Conservation (phyloP, 2,329 filamentous ascomycete species). For the Cytospora paraplurivora region DNA sequence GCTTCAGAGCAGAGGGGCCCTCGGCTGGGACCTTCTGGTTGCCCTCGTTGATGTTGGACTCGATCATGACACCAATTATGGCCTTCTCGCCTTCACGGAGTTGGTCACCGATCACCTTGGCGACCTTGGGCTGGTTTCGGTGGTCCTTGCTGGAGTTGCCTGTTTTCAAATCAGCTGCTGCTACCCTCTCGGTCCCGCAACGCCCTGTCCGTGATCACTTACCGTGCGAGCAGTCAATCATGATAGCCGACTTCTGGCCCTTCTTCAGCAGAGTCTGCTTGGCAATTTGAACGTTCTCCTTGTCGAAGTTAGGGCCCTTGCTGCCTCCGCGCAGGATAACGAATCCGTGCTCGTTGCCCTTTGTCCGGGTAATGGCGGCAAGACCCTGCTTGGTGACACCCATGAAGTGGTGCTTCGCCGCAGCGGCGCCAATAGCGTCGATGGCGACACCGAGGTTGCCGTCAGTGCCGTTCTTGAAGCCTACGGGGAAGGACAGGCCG, state of each 20-base stretch:
- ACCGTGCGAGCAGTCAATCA: constrained; percentile 99
- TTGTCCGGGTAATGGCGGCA: constrained; percentile 90
- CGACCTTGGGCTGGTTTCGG: constrained; percentile 94
- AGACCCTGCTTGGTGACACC: constrained; percentile 97
- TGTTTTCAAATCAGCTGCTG: constrained; percentile 38
- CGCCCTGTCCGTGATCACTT: constrained; percentile 36
- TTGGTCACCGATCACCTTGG: constrained; percentile 79
- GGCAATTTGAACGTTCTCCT: constrained; percentile 75
- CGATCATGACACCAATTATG: constrained; percentile 97
- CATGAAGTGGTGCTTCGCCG: constrained; percentile 93
- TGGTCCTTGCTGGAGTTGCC: constrained; percentile 98
- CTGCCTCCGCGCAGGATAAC: constrained; percentile 92
- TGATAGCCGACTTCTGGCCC: constrained; percentile 84
- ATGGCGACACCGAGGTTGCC: constrained; percentile 89
- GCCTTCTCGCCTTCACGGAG: constrained; percentile 82
- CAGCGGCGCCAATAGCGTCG: constrained; percentile 88
- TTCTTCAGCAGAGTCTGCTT: constrained; percentile 81
- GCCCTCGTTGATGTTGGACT: constrained; percentile 93
- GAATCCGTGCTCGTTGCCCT: constrained; percentile 95
- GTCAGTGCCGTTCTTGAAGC: constrained; percentile 99
- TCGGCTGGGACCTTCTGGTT: constrained; percentile 87
- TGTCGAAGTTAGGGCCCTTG: constrained; percentile 92
- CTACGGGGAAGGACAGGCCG: constrained; percentile 94
- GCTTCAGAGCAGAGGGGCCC: constrained; percentile 76
- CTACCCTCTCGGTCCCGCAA: neutral